Evolutionary conservation across 2,329 filamentous ascomycete genomes (phyloP).

Genomic region (Monosporascus ibericus): DNA sequence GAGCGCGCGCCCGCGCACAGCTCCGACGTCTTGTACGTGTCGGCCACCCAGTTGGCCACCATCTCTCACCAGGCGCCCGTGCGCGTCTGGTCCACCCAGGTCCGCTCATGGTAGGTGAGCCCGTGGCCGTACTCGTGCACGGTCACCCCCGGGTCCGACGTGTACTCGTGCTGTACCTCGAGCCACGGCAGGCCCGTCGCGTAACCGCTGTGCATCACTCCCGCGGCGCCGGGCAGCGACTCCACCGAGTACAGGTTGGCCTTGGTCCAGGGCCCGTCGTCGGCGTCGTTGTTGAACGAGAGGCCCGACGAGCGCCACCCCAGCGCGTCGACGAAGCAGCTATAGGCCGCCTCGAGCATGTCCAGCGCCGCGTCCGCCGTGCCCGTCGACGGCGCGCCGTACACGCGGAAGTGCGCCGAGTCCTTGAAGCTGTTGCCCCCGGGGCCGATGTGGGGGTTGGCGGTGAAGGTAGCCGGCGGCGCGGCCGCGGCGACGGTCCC

Average conservation of each 20-base stretch:
- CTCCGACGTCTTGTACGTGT: constrained; percentile 39
- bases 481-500: background rate
- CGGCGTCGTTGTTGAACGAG: constrained; percentile 26
- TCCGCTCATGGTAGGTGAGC: constrained; percentile 37
- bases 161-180: constrained; percentile 34
- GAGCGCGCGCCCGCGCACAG: constrained; percentile 35
- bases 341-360: constrained; percentile 40
- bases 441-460: constrained; percentile 22
- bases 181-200: constrained; percentile 35
- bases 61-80: constrained; percentile 48
- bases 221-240: constrained; percentile 31
- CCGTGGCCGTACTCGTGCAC: constrained; percentile 46
- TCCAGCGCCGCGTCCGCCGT: constrained; percentile 26
- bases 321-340: constrained; percentile 32
- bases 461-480: constrained; percentile 22
- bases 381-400: constrained; percentile 22
- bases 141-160: constrained; percentile 33
- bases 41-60: constrained; percentile 43
- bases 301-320: constrained; percentile 34
- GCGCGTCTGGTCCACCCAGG: constrained; percentile 37
- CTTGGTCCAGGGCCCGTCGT: constrained; percentile 37
- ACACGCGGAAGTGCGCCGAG: constrained; percentile 35
- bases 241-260: constrained; percentile 39
- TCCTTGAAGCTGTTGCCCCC: constrained; percentile 27
- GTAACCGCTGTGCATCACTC: constrained; percentile 35